Evolutionary conservation across 169 alveolate species (phyloP).

Genomic region (Babesia ovata): DNA sequence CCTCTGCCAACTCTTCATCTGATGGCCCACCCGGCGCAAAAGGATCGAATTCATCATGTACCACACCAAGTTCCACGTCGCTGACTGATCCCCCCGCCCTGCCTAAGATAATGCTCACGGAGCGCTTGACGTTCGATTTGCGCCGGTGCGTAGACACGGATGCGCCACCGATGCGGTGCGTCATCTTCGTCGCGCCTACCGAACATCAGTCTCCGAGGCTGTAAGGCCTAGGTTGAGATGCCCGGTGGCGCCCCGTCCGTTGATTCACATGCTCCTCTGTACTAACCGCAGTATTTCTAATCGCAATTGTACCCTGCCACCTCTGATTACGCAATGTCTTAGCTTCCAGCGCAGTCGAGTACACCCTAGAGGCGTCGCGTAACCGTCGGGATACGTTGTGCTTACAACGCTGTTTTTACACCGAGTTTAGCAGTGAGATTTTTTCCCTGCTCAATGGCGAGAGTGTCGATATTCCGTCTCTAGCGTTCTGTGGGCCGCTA

Average conservation of each 20-base stretch:
- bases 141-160: neutral
- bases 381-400: no score
- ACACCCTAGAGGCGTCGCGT: no score
- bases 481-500: neutral
- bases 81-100: neutral
- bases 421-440: conserved; percentile 6
- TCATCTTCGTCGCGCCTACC: conserved; percentile 9
- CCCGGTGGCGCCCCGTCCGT: no score
- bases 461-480: neutral
- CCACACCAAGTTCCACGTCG: conserved; percentile 3
- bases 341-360: no score
- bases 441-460: conserved; percentile 17
- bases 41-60: neutral
- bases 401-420: neutral
- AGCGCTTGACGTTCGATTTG: conserved; percentile 1
- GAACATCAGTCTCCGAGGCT: neutral
- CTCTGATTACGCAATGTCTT: no score
- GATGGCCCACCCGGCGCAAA: neutral
- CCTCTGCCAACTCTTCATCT: neutral
- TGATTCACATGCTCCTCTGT: neutral
- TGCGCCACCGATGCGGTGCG: neutral
- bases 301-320: no score
- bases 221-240: no score
- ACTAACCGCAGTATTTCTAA: no score
- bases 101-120: conserved; percentile 18